phyloP scores from a whole-genome alignment of 495 filamentous ascomycete species.

The Penicillium arizonense region DNA sequence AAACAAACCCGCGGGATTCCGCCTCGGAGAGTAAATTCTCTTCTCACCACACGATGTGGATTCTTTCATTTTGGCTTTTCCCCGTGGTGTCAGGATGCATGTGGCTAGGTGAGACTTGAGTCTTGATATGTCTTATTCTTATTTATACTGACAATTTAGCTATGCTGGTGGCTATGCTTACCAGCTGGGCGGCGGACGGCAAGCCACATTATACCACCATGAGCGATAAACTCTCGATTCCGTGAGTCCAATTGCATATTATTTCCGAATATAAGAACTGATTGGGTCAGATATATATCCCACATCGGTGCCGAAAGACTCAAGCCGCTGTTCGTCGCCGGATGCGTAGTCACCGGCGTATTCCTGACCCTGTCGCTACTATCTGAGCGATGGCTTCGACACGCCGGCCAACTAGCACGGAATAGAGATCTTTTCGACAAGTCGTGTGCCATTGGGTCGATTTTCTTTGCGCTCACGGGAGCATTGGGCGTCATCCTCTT shows the following conservation, averaged over 20 bases:
- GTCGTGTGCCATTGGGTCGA: conserved; percentile 56
- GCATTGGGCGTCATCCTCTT: conserved; percentile 70
- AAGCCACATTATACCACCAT: conserved; percentile 60
- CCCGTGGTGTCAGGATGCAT: conserved; percentile 66
- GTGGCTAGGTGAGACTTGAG: conserved; percentile 58
- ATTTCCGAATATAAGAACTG: not conserved
- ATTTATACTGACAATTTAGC: conserved; percentile 23
- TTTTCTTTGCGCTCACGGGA: conserved; percentile 66
- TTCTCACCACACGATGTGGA: conserved; percentile 18
- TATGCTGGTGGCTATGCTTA: conserved; percentile 59
- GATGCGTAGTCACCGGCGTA: conserved; percentile 66
- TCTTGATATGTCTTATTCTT: not conserved
- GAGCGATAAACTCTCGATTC: conserved; percentile 54
- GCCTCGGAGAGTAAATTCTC: not conserved
- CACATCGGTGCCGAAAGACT: conserved; percentile 68
- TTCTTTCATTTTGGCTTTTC: conserved; percentile 58
- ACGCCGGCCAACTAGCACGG: conserved; percentile 60
- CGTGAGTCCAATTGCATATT: conserved; percentile 42
- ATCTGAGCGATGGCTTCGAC: conserved; percentile 70
- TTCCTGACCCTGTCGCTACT: conserved; percentile 74
- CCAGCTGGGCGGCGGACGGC: conserved; percentile 60
- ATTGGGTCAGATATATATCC: conserved; percentile 47
- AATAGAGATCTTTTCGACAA: conserved; percentile 64
- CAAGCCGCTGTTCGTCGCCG: conserved; percentile 78
- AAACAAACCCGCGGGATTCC: not conserved